These are phyloP conservation scores for Globisporangium splendens DNA, from an alignment of 352 stramenopile species.

Conservation along the genomic window DNA sequence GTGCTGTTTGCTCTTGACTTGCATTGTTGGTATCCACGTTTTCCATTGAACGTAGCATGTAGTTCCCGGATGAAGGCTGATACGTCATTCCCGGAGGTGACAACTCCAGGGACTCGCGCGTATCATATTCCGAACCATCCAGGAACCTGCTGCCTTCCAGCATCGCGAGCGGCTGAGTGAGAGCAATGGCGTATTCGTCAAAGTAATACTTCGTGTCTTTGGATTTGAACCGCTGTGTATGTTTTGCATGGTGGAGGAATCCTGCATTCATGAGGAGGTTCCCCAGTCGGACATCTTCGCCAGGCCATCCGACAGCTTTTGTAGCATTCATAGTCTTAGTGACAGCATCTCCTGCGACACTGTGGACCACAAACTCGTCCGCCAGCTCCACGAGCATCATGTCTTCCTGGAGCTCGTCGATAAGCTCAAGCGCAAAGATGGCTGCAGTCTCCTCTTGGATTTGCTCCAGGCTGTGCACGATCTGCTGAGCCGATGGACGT, in stretches of 20 bases:
- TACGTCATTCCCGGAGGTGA: too few relatives aligned
- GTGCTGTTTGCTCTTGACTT: too few relatives aligned
- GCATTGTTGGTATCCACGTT: too few relatives aligned
- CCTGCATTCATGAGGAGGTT: conserved; percentile 36
- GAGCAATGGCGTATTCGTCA: conserved; percentile 24
- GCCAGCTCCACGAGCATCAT: conserved; percentile 6
- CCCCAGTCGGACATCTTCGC: conserved; percentile 30
- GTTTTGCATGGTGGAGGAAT: conserved; percentile 32
- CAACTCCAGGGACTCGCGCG: too few relatives aligned
- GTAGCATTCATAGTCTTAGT: conserved; percentile 13
- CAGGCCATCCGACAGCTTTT: conserved; percentile 6
- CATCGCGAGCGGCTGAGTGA: conserved; percentile 26
- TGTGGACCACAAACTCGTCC: too few relatives aligned
- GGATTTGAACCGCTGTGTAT: conserved; percentile 20
- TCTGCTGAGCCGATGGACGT: conserved; percentile 18
- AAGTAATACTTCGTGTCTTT: conserved; percentile 25
- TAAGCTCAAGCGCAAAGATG: conserved; percentile 21
- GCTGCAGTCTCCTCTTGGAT: conserved; percentile 25
- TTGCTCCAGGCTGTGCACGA: conserved; percentile 25
- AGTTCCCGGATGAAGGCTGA: too few relatives aligned
- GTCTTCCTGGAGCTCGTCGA: conserved; percentile 12
- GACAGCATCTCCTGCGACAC: not conserved
- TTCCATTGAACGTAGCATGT: too few relatives aligned
- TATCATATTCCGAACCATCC: too few relatives aligned
- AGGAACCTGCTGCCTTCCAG: conserved; percentile 9